A percentile compares a stretch with the other conserved stretches of the same genome.
These are phyloP conservation scores for Coleophoma cylindrospora DNA, from an alignment of 2,329 filamentous ascomycete species.

Conservation along the genomic window DNA sequence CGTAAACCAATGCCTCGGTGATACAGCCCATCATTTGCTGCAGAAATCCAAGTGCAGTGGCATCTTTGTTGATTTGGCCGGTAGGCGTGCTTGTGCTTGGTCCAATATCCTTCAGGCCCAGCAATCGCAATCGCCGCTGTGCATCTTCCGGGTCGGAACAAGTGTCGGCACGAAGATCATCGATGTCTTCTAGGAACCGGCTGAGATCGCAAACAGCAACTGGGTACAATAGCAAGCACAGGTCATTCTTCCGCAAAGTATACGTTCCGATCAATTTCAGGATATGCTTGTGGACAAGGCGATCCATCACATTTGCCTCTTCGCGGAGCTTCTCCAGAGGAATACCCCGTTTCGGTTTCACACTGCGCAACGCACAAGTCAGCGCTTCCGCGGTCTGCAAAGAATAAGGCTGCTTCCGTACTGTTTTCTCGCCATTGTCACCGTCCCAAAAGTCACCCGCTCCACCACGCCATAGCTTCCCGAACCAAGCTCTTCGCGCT, in stretches of 20 bases:
- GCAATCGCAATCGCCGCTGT: constrained; percentile 29
- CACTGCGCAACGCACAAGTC: constrained; percentile 21
- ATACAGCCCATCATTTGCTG: constrained; percentile 39
- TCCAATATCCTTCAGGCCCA: constrained; percentile 33
- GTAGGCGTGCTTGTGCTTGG: constrained; percentile 4
- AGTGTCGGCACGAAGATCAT: constrained; percentile 32
- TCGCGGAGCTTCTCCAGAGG: constrained; percentile 36
- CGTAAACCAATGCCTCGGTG: constrained; percentile 19
- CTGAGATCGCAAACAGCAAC: constrained; percentile 41
- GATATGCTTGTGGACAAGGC: constrained; percentile 41
- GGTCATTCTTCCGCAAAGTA: constrained; percentile 31
- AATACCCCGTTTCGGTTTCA: constrained; percentile 14
- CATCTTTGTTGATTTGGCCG: constrained; percentile 9
- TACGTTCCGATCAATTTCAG: constrained; percentile 43
- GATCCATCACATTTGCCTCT: constrained; percentile 42
- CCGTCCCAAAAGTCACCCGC: constrained; percentile 31
- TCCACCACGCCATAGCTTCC: constrained; percentile 40
- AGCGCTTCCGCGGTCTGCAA: background rate
- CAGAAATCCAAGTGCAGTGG: constrained; percentile 32
- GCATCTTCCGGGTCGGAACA: constrained; percentile 34
- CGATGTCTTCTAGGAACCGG: constrained; percentile 37
- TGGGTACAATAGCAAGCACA: constrained; percentile 43
- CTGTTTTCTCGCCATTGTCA: constrained; percentile 40
- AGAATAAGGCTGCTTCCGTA: constrained; percentile 1
- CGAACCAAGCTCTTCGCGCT: constrained; percentile 30